phyloP scores from a whole-genome alignment of 129 eudicot genomes.

The Escallonia rubra region DNA sequence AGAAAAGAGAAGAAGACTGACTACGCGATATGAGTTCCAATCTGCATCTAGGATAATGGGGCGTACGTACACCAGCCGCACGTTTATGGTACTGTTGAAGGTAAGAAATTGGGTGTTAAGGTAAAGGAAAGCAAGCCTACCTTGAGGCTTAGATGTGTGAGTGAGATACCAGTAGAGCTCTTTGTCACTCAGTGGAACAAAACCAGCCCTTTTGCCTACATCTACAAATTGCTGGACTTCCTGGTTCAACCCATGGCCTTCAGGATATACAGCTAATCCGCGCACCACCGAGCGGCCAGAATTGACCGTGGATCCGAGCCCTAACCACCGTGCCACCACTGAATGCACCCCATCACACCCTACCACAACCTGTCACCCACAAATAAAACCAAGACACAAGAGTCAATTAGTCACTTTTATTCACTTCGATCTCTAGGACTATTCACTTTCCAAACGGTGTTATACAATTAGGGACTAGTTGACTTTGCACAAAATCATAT shows the following conservation, averaged over 20 bases:
- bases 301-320: constrained; percentile 3
- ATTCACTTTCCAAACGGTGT: too few species aligned
- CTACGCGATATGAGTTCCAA: too few species aligned
- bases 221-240: neutral
- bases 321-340: constrained; percentile 11
- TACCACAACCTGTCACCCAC: constrained; percentile 3
- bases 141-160: neutral
- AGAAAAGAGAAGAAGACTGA: too few species aligned
- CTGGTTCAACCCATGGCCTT: constrained; percentile 17
- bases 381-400: too few species aligned
- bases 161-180: neutral
- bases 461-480: too few species aligned
- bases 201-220: neutral
- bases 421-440: too few species aligned
- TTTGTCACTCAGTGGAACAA: constrained; percentile 11
- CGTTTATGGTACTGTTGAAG: too few species aligned
- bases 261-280: constrained; percentile 5
- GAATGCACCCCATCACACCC: constrained; percentile 29
- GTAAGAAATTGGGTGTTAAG: too few species aligned
- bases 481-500: too few species aligned
- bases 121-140: neutral
- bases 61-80: too few species aligned
- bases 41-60: too few species aligned
- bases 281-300: constrained; percentile 11
- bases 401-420: too few species aligned